phyloP scores from a whole-genome alignment of 768 basidiomycete genomes.

The Porpolomopsis calyptriformis region DNA sequence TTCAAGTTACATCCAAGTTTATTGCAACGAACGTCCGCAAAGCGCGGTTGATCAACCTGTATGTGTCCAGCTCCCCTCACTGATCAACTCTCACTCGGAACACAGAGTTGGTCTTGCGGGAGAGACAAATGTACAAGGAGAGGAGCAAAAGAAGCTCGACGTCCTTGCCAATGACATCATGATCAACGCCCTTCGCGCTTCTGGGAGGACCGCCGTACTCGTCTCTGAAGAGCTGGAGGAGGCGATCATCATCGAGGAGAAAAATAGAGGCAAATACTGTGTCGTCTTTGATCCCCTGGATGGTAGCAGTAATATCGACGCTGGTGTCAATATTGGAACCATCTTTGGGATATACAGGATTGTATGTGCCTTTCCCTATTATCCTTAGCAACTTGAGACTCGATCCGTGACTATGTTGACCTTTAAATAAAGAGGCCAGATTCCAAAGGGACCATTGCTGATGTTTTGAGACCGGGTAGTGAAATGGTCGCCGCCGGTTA shows the following conservation, averaged over 20 bases:
- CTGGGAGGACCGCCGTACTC: constrained; percentile 93
- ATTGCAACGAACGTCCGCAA: constrained; percentile 97
- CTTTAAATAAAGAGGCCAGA: constrained; percentile 44
- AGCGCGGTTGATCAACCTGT: constrained; percentile 96
- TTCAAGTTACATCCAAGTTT: constrained; percentile 94
- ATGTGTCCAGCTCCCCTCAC: constrained; percentile 21
- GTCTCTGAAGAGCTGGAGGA: constrained; percentile 94
- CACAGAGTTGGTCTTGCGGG: constrained; percentile 90
- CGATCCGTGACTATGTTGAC: too few relatives aligned
- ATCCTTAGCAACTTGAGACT: not conserved
- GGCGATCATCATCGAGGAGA: constrained; percentile 80
- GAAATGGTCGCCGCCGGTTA: constrained; percentile 99
- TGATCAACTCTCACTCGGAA: constrained; percentile 4
- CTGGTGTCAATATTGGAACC: constrained; percentile 95
- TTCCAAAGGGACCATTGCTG: constrained; percentile 69
- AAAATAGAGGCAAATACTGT: constrained; percentile 79
- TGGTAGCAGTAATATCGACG: constrained; percentile 94
- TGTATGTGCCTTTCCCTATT: constrained; percentile 36
- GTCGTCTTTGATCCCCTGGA: constrained; percentile 98
- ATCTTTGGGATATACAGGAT: constrained; percentile 96
- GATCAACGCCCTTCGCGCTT: constrained; percentile 92
- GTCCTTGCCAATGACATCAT: constrained; percentile 99
- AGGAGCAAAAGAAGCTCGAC: constrained; percentile 99
- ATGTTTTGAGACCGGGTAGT: constrained; percentile 86
- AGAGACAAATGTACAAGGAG: constrained; percentile 93